Evolutionary conservation across 495 filamentous ascomycete genomes (phyloP), one percentile per base, ranked within the genome.

Genomic region (Penicillium lividum): DNA sequence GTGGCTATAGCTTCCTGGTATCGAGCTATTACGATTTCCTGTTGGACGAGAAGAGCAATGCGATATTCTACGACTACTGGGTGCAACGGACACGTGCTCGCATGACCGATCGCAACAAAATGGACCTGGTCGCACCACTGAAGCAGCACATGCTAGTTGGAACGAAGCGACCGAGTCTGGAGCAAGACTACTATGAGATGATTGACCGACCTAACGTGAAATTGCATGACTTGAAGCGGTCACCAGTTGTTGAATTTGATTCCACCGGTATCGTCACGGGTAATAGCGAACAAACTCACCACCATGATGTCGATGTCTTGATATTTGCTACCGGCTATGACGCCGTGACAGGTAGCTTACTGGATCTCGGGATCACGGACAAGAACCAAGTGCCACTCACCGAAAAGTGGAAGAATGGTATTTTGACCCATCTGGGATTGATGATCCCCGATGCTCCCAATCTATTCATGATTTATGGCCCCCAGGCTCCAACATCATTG

Each of bases 251-350:
- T 0, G 75, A 73, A 27, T 73, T 86, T 45, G 74, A 69, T 9
- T 61, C 71, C 30, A 73, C 44, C 0, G 82, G 82, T 1, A 77
- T 85, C 48, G 61, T 70, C 31, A 68, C 64, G 3, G 27, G 68
- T 66, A 53, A 73, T 50, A 63, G 77, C 51, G 66, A 73, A 18
- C 8, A 5, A 16, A 44, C 18, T 7, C 66, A 54, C 30, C 59
- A 73, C 16, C 68, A 76, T n/a, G 77, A 82, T 16, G 68, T 83
- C 10, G 80, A 78, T 52, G 55, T 78, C 0, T 70, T 84, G 53
- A 71, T 69, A 16, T 67, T 83, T 25, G 81, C 81, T 0, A 84
- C 82, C 0, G 82, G 81, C n/a, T 85, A 81, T 61, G 80, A 84
- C 63, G 76, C 71, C 15, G 73, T 79, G 9, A 82, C 80, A 1